A percentile compares a stretch with the other conserved stretches of the same genome.
Evolutionary conservation across 768 basidiomycete genomes (phyloP).

Genomic region (Boletellus sp.): DNA sequence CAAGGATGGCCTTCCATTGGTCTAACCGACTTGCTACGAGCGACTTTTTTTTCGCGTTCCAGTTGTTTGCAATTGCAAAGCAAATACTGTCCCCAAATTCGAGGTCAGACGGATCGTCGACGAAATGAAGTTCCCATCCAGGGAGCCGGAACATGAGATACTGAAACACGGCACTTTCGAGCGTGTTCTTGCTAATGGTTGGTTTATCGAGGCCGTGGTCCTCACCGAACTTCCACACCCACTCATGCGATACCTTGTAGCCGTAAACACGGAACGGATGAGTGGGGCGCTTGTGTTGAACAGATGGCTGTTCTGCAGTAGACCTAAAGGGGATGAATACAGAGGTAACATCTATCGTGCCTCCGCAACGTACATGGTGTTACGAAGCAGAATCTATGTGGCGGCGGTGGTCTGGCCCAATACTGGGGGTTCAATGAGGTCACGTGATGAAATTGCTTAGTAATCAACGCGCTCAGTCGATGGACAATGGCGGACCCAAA

Average conservation of each 20-base stretch:
- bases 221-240: not conserved
- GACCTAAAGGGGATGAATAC: too few relatives aligned
- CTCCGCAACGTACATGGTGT: too few relatives aligned
- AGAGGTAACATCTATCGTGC: too few relatives aligned
- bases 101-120: not conserved
- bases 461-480: too few relatives aligned
- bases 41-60: not conserved
- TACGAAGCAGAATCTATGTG: too few relatives aligned
- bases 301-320: too few relatives aligned
- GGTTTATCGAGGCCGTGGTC: not conserved
- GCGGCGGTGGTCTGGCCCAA: too few relatives aligned
- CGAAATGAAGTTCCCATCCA: not conserved
- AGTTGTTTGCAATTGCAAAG: not conserved
- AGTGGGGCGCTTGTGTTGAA: too few relatives aligned
- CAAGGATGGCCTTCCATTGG: not conserved
- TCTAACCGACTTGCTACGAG: not conserved
- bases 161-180: not conserved
- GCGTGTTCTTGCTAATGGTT: not conserved
- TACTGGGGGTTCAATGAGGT: too few relatives aligned
- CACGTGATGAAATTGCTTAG: too few relatives aligned
- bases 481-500: too few relatives aligned
- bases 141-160: not conserved
- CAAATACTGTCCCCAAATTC: not conserved
- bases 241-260: not conserved
- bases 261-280: not conserved